A percentile compares a stretch with the other conserved stretches of the same genome.
Conservation (phyloP, 139 green algal genomes). For the Auxenochlorella protothecoides region DNA sequence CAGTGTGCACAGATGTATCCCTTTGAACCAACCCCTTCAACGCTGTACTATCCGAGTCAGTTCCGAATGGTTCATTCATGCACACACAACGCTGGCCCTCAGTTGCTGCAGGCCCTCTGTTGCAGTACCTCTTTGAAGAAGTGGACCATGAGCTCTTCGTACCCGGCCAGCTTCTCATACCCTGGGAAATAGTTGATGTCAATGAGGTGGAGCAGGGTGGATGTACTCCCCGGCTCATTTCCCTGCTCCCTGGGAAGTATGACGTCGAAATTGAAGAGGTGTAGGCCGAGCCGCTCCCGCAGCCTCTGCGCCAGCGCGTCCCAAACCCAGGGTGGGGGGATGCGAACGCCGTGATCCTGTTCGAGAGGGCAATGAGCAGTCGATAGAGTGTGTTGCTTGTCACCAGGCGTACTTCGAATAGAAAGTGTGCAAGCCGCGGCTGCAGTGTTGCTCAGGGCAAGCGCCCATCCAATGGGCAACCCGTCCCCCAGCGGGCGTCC, state of each 20-base stretch:
- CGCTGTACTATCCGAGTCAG: no score
- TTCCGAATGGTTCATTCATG: no score
- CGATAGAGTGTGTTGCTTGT: no score
- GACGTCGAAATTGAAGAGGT: constrained; percentile 86
- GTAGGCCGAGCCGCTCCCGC: constrained; percentile 41
- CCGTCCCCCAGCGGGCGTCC: no score
- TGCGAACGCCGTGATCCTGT: constrained; percentile 18
- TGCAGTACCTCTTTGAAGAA: constrained; percentile 12
- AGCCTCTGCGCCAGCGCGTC: constrained; percentile 44
- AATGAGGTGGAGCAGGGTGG: constrained; percentile 27
- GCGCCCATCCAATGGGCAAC: background rate
- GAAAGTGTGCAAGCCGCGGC: background rate
- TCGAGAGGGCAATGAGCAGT: background rate
- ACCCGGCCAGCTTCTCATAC: constrained; percentile 46
- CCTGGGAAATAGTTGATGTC: constrained; percentile 55
- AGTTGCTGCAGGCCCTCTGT: no score
- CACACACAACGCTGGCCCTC: no score
- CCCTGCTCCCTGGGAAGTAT: constrained; percentile 39
- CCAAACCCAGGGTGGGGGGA: constrained; percentile 60
- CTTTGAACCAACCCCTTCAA: background rate
- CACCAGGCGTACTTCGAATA: no score
- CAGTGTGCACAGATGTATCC: background rate
- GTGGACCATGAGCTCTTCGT: constrained; percentile 34
- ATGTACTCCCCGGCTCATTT: background rate
- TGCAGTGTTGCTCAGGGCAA: background rate